Percentiles rank a stretch among this genome's conserved stretches.
These are phyloP conservation scores for Pyrus betulifolia DNA, from an alignment of 306 rosid genomes.

Conservation along the genomic window DNA sequence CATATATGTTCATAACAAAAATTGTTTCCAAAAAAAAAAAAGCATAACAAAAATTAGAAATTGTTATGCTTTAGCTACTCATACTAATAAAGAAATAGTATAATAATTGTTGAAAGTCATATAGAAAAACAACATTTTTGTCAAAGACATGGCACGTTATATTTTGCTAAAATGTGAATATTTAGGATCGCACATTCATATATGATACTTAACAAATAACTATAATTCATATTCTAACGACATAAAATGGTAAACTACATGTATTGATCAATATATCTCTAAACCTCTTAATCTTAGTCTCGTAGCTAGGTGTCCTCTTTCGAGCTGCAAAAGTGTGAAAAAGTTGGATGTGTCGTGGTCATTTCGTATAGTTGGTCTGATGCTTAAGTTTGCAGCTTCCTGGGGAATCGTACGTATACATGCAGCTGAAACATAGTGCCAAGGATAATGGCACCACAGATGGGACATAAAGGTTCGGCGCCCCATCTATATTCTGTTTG, in stretches of 20 bases:
- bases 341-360: neutral
- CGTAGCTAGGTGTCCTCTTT: neutral
- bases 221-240: too few species aligned
- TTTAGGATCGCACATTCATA: neutral
- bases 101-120: neutral
- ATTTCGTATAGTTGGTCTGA: neutral
- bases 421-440: constrained; percentile 23
- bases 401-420: neutral
- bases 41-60: neutral
- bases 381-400: constrained; percentile 45
- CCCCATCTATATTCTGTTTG: constrained; percentile 26
- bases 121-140: neutral
- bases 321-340: neutral
- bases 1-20: neutral
- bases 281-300: too few species aligned
- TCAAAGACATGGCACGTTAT: too few species aligned
- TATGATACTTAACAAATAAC: neutral
- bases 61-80: constrained; percentile 1
- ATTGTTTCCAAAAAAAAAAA: too few species aligned
- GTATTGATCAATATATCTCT: too few species aligned
- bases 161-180: neutral
- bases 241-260: neutral
- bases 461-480: constrained; percentile 62
- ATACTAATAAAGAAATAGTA: neutral
- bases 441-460: constrained; percentile 24